Percentiles rank a stretch among this genome's conserved stretches.
These are phyloP conservation scores for Tuber magnatum DNA, from an alignment of 495 filamentous ascomycete genomes.

Conservation along the genomic window DNA sequence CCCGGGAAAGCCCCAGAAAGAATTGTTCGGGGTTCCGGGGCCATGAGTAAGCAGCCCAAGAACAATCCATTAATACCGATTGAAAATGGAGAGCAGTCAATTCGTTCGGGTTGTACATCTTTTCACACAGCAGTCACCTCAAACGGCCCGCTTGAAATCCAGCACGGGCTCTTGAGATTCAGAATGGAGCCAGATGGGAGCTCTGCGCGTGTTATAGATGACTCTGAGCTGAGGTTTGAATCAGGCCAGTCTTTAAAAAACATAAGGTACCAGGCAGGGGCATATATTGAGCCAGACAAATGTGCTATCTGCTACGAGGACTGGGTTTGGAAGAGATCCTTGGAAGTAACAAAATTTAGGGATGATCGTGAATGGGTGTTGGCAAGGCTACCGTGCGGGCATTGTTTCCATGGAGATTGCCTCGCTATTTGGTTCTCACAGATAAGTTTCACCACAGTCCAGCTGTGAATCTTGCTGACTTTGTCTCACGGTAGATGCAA, in stretches of 20 bases:
- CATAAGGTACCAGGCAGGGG: background rate
- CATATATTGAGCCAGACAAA: background rate
- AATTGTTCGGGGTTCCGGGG: background rate
- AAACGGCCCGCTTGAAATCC: background rate
- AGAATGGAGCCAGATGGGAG: background rate
- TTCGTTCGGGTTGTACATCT: background rate
- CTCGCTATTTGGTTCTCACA: background rate
- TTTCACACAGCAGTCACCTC: background rate
- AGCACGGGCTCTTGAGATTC: background rate
- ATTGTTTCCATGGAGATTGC: background rate
- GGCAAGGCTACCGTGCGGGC: background rate
- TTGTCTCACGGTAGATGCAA: background rate
- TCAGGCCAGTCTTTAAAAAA: background rate
- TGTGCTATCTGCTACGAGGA: background rate
- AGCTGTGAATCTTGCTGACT: background rate
- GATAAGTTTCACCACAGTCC: background rate
- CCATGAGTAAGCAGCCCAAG: background rate
- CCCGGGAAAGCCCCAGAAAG: background rate
- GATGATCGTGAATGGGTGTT: background rate
- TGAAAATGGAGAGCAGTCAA: background rate
- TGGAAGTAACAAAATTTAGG: background rate
- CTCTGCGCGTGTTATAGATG: background rate
- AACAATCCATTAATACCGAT: background rate
- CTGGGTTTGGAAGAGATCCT: background rate
- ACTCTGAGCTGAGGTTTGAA: background rate